phyloP scores from a whole-genome alignment of 2,329 filamentous ascomycete species.

The Cryphonectria nitschkei region DNA sequence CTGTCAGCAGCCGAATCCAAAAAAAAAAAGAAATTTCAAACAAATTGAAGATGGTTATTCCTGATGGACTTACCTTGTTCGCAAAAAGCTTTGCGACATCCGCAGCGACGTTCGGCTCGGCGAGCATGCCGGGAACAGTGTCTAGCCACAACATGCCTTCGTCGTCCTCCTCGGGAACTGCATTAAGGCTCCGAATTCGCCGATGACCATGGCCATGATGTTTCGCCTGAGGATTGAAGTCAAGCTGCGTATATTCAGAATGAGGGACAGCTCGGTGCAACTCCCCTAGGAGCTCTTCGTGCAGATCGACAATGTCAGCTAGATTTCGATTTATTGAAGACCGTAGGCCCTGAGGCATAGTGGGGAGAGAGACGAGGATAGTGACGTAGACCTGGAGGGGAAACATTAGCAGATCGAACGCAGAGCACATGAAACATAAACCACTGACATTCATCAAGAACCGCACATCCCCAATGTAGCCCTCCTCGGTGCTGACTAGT shows the following conservation, averaged over 20 bases:
- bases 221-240: constrained; percentile 32
- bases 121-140: constrained; percentile 54
- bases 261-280: constrained; percentile 73
- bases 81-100: constrained; percentile 65
- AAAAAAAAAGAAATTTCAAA: background rate
- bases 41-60: background rate
- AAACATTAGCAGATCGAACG: constrained; percentile 26
- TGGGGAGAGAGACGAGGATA: constrained; percentile 72
- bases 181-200: constrained; percentile 54
- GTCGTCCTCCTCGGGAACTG: constrained; percentile 46
- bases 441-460: constrained; percentile 78
- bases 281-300: constrained; percentile 78
- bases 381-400: constrained; percentile 69
- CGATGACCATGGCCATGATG: constrained; percentile 41
- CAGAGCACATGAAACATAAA: background rate
- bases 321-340: constrained; percentile 79
- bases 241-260: constrained; percentile 62
- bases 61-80: constrained; percentile 50
- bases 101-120: constrained; percentile 62
- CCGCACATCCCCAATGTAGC: constrained; percentile 85
- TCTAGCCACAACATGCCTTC: constrained; percentile 47
- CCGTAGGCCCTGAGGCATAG: constrained; percentile 65
- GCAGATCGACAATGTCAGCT: constrained; percentile 77
- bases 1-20: constrained; percentile 13
- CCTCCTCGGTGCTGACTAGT: constrained; percentile 81